Base-by-base conservation (phyloP, 2,329 filamentous ascomycete species). In the Fusarium chuoi region DNA sequence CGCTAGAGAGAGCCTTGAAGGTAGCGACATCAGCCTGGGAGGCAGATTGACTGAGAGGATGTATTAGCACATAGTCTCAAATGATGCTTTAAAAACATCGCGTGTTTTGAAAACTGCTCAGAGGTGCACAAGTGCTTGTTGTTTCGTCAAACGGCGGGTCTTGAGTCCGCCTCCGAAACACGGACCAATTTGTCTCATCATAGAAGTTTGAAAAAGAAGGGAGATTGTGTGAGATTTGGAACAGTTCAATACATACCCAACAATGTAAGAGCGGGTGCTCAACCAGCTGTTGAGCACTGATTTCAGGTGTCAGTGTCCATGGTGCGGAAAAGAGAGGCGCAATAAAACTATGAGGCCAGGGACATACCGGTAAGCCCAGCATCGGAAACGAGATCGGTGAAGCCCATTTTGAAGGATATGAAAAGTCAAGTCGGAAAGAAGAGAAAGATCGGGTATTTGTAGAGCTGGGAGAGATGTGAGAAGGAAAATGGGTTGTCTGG, bases 11-110 rank as follows among this genome's bases (percentile, higher is more conserved):
- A 81, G 93, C 93, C 91, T 98, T 97, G 93, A 93, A 98, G 87
- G 91, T 91, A 85, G 93, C 93, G 81, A 97, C 96, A 89, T 99
- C 96, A 86, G 96, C 96, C 89, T 99, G 96, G 80, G 94, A 94
- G 80, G 95, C 92, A 76, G 85, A 85, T 82, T 86, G 84, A 74
- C 86, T 90, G 71, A 59, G 46, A 28, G 65, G 30, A 36, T 45
- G 41, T 66, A 61, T 79, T 68, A 79, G 78, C 66, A 62, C 56
- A 63, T 52, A 65, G 35, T 63, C 51, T 67, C 45, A 35, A 48
- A 28, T 41, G 20, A 24, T 26, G 26, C 28, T 57, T n/a, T 60
- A n/a, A 38, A 59, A 73, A 66, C 42, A 38, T 62, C 36, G 24
- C 33, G 35, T 78, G 44, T 36, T 65, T 35, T 24, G 66, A 73